These are phyloP conservation scores for Saccharomycopsis oosterbeekiorum DNA, from an alignment of 805 yeast genomes.

Conservation along the genomic window DNA sequence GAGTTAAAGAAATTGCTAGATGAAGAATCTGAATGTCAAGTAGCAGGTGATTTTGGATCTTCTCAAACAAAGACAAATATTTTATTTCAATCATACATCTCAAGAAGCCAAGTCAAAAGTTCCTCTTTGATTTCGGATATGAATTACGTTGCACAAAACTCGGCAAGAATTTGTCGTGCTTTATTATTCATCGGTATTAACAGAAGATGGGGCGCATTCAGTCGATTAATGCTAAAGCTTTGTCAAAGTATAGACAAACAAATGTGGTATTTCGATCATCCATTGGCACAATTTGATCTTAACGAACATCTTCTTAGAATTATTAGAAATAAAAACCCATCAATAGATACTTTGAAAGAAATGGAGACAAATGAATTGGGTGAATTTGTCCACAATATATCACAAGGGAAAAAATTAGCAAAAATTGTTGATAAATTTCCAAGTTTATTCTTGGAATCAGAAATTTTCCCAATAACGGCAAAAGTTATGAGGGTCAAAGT, in stretches of 20 bases:
- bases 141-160: conserved; percentile 90
- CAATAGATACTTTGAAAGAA: conserved; percentile 65
- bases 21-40: conserved; percentile 62
- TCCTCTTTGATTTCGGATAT: conserved; percentile 80
- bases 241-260: conserved; percentile 82
- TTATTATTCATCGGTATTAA: conserved; percentile 78
- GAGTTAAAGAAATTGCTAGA: conserved; percentile 62
- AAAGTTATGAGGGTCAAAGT: conserved; percentile 79
- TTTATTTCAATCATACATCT: conserved; percentile 78
- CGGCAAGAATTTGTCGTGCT: conserved; percentile 89
- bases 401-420: conserved; percentile 58
- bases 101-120: conserved; percentile 61
- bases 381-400: conserved; percentile 74
- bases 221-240: conserved; percentile 63
- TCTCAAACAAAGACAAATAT: conserved; percentile 83
- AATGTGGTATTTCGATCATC: conserved; percentile 87
- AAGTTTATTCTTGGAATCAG: conserved; percentile 59
- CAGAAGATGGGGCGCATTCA: conserved; percentile 82
- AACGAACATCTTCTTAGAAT: conserved; percentile 56
- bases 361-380: conserved; percentile 73
- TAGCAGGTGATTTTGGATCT: conserved; percentile 66
- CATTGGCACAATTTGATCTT: conserved; percentile 76
- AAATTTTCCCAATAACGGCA: conserved; percentile 79
- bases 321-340: conserved; percentile 52
- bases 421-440: conserved; percentile 67